Conservation (phyloP, 176 grass and related monocot genomes). For the Paspalum vaginatum region DNA sequence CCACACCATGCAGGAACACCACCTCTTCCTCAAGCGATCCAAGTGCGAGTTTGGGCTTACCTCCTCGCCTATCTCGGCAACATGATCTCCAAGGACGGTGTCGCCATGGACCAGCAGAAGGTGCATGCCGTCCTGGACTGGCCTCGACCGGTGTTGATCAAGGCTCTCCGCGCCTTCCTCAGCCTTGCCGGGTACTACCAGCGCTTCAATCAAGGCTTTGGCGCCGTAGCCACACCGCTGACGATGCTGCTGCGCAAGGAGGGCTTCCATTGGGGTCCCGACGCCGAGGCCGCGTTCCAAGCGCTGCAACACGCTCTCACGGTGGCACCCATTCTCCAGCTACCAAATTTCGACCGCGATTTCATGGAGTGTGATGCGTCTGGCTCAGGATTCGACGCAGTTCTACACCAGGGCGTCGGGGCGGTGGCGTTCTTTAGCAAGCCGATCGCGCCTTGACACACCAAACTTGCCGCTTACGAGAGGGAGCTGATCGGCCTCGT, state of each 20-base stretch:
- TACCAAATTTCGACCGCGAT: rapidly evolving
- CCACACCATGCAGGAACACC: rapidly evolving
- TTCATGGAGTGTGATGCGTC: not conserved
- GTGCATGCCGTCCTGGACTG: rapidly evolving
- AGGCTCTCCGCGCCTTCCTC: not conserved
- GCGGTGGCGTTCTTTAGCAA: too few relatives aligned
- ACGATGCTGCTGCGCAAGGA: not conserved
- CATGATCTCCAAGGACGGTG: not conserved
- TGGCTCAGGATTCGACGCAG: too few relatives aligned
- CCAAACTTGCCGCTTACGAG: too few relatives aligned
- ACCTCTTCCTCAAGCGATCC: not conserved
- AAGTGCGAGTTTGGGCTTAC: not conserved
- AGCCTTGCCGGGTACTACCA: not conserved
- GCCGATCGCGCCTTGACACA: too few relatives aligned
- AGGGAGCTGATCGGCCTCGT: too few relatives aligned
- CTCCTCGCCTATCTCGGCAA: not conserved
- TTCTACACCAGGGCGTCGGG: too few relatives aligned
- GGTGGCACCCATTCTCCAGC: not conserved
- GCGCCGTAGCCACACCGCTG: too few relatives aligned
- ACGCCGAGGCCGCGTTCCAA: too few relatives aligned
- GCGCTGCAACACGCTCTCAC: too few relatives aligned
- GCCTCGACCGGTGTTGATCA: not conserved
- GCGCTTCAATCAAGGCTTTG: not conserved
- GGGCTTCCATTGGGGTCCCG: not conserved
- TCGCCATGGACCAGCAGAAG: not conserved